Percentiles rank a stretch among this genome's conserved stretches.
phyloP scores from a whole-genome alignment of 169 alveolate genomes.

The Cryptosporidium sp. region DNA sequence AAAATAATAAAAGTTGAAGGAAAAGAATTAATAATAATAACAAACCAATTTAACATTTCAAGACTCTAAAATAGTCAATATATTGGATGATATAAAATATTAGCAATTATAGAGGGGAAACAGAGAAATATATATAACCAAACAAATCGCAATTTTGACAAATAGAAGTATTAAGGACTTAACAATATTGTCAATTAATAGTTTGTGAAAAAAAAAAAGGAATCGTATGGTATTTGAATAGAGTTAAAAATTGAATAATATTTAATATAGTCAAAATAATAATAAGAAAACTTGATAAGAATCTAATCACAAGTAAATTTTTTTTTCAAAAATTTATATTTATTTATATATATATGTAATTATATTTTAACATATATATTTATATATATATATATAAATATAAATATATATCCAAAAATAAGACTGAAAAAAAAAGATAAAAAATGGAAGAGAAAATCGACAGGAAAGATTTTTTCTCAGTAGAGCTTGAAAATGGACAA shows the following conservation, averaged over 20 bases:
- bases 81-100: background rate
- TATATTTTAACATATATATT: background rate
- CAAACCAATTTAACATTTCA: too few species aligned
- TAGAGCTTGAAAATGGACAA: background rate
- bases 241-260: too few species aligned
- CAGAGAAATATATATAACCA: background rate
- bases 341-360: too few species aligned
- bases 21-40: too few species aligned
- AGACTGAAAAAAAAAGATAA: background rate
- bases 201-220: background rate
- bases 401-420: background rate
- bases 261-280: too few species aligned
- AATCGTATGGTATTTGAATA: background rate
- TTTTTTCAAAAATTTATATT: background rate
- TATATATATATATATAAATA: background rate
- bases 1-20: background rate
- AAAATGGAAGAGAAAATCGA: background rate
- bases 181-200: background rate
- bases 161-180: background rate
- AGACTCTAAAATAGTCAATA: background rate
- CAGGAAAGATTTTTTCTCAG: slow-evolving; percentile 19
- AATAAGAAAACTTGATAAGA: too few species aligned
- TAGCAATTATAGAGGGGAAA: background rate
- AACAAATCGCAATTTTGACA: background rate
- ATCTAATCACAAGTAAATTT: too few species aligned